Conservation (phyloP, 2,329 filamentous ascomycete species). For the Alternaria solani region DNA sequence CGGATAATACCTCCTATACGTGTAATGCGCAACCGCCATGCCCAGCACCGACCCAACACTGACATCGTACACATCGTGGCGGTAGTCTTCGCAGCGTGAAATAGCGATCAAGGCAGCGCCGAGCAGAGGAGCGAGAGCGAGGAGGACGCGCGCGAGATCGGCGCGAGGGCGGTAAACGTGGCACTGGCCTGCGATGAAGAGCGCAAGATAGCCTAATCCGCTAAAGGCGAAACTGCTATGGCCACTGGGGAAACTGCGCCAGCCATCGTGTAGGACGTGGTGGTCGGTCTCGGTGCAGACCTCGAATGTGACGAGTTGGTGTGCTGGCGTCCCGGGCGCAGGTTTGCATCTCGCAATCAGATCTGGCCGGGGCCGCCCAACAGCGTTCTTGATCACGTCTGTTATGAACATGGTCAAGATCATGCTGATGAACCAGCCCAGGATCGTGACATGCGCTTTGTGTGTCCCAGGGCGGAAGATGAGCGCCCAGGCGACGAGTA, state of each 20-base stretch:
- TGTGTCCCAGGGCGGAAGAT: slow-evolving; percentile 70
- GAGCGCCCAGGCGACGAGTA: slow-evolving; percentile 72
- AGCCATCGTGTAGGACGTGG: slow-evolving; percentile 79
- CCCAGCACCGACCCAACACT: slow-evolving; percentile 64
- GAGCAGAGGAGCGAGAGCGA: slow-evolving; percentile 64
- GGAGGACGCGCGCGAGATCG: slow-evolving; percentile 63
- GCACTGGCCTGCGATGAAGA: slow-evolving; percentile 74
- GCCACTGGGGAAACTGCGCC: slow-evolving; percentile 83
- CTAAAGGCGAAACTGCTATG: slow-evolving; percentile 82
- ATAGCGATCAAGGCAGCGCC: slow-evolving; percentile 68
- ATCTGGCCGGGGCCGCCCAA: slow-evolving; percentile 84
- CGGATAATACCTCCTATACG: slow-evolving; percentile 69
- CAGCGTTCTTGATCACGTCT: slow-evolving; percentile 85
- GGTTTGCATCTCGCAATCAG: slow-evolving; percentile 88
- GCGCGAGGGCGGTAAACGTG: slow-evolving; percentile 66
- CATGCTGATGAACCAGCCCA: slow-evolving; percentile 78
- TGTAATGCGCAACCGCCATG: slow-evolving; percentile 63
- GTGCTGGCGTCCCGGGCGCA: slow-evolving; percentile 61
- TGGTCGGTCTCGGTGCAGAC: slow-evolving; percentile 77
- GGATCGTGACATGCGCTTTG: slow-evolving; percentile 84
- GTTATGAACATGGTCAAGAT: slow-evolving; percentile 83
- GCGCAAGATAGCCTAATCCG: slow-evolving; percentile 76
- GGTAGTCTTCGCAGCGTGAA: slow-evolving; percentile 69
- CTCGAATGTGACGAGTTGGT: slow-evolving; percentile 66
- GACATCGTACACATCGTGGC: slow-evolving; percentile 71